phyloP scores from a whole-genome alignment of 306 rosid genomes.

The Dalbergia cochinchinensis region DNA sequence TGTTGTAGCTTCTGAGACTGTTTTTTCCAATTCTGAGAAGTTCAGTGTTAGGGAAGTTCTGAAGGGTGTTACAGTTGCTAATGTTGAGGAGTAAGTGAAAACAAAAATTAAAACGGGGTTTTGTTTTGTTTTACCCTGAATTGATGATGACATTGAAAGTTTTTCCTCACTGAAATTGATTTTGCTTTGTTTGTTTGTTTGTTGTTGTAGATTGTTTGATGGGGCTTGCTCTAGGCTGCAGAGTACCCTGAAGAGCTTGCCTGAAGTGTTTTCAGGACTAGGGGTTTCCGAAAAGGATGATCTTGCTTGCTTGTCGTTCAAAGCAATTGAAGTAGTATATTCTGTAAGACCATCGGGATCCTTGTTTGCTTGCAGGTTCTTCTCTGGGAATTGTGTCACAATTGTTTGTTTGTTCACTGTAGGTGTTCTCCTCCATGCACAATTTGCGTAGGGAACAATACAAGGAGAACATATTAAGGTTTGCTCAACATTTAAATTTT shows the following conservation, averaged over 20 bases:
- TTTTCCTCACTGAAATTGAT: constrained; percentile 26
- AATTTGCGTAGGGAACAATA: constrained; percentile 57
- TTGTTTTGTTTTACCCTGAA: neutral
- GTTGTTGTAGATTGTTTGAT: constrained; percentile 75
- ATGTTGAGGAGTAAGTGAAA: constrained; percentile 82
- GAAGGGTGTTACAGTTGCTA: constrained; percentile 57
- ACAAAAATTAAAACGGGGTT: neutral
- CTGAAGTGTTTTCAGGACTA: constrained; percentile 49
- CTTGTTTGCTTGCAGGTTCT: constrained; percentile 17
- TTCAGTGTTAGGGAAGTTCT: constrained; percentile 58
- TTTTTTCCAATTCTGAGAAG: constrained; percentile 50
- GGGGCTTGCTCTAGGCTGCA: constrained; percentile 66
- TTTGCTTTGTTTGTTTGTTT: neutral
- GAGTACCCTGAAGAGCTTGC: constrained; percentile 56
- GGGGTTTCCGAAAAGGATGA: constrained; percentile 57
- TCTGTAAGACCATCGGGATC: constrained; percentile 63
- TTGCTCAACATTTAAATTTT: neutral
- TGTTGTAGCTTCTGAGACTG: constrained; percentile 40
- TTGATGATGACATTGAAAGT: constrained; percentile 23
- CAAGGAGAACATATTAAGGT: constrained; percentile 68
- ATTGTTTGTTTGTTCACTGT: constrained; percentile 40
- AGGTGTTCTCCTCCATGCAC: constrained; percentile 77
- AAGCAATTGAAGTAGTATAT: constrained; percentile 60
- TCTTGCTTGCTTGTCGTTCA: constrained; percentile 56
- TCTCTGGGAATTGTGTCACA: constrained; percentile 7